phyloP scores from a whole-genome alignment of 805 yeast species.

The Tetrapisispora namnaoensis region DNA sequence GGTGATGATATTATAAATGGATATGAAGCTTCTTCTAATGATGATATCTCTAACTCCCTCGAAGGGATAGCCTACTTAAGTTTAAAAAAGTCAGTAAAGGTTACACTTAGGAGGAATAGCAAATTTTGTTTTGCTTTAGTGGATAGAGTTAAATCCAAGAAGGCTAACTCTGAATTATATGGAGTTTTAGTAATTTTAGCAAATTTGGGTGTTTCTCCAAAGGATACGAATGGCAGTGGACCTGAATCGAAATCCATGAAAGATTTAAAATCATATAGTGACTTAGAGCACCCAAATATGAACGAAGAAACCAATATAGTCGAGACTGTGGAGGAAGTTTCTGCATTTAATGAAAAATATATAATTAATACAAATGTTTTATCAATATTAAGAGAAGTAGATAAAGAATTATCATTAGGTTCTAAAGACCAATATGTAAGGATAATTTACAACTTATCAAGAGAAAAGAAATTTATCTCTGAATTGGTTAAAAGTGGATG shows the following conservation, averaged over 20 bases:
- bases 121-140: conserved; percentile 27
- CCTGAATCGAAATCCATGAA: conserved; percentile 16
- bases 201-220: conserved; percentile 23
- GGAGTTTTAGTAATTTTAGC: conserved; percentile 29
- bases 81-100: conserved; percentile 32
- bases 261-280: conserved; percentile 27
- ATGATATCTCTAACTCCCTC: conserved; percentile 18
- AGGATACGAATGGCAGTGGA: conserved; percentile 7
- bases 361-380: conserved; percentile 16
- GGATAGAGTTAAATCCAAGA: conserved; percentile 13
- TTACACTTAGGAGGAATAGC: conserved; percentile 31
- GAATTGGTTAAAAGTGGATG: conserved; percentile 41
- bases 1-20: not conserved
- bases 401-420: conserved; percentile 12
- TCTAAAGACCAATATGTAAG: conserved; percentile 27
- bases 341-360: conserved; percentile 12
- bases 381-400: conserved; percentile 11
- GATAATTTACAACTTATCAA: conserved; percentile 26
- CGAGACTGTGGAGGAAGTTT: conserved; percentile 12
- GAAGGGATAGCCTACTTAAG: conserved; percentile 46
- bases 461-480: conserved; percentile 11
- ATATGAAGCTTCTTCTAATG: not conserved
- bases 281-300: conserved; percentile 17
- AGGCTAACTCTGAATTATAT: conserved; percentile 11
- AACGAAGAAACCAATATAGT: conserved; percentile 8